These are phyloP conservation scores for Handroanthus guayacan DNA, from an alignment of 257 asterid genomes.

Conservation along the genomic window DNA sequence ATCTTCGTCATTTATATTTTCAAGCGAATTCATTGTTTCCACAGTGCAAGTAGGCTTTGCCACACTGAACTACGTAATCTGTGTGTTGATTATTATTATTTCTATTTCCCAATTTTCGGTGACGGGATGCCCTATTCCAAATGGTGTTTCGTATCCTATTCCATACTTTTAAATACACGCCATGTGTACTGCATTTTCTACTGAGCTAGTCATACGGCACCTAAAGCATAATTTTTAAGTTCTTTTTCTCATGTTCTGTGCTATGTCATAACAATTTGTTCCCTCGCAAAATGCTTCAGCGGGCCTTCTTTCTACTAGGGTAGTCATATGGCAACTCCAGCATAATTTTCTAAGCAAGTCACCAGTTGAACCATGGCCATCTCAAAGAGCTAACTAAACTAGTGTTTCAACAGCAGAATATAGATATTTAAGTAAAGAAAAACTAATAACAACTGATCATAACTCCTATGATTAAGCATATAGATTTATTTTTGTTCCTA, in stretches of 20 bases:
- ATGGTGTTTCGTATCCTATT: no score
- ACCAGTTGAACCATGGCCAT: neutral
- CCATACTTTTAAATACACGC: no score
- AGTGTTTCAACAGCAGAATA: constrained; percentile 6
- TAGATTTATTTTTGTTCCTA: neutral
- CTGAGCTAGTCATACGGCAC: no score
- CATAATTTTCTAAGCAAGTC: constrained; percentile 5
- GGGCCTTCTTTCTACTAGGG: neutral
- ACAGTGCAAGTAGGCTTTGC: neutral
- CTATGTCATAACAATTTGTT: neutral
- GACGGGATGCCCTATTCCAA: no score
- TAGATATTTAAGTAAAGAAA: neutral
- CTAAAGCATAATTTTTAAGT: no score
- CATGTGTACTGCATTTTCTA: no score
- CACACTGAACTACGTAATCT: neutral
- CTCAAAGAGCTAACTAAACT: neutral
- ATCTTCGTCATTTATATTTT: neutral
- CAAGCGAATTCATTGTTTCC: neutral
- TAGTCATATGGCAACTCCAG: neutral
- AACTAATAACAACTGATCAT: no score
- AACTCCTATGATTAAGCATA: neutral
- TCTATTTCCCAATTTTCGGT: no score
- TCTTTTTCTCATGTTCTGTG: neutral
- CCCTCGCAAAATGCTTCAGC: neutral
- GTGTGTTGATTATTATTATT: no score